Percentiles rank a stretch among this genome's conserved stretches.
phyloP scores from a whole-genome alignment of 768 basidiomycete genomes.

The Hysterangium stoloniferum region DNA sequence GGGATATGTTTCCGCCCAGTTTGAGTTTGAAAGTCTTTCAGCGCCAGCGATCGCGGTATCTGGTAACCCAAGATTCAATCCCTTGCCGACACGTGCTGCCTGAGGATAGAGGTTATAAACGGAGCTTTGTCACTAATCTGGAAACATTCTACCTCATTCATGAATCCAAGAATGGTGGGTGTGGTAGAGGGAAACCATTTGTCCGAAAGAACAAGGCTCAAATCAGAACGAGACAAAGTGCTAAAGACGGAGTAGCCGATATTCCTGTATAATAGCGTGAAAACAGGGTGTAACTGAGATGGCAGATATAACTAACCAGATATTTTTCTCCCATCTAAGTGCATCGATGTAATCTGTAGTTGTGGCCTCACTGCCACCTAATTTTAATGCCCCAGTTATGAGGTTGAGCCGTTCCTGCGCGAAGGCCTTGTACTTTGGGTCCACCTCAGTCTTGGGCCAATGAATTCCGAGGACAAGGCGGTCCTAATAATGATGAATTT shows the following conservation, averaged over 20 bases:
- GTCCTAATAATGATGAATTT: slow-evolving; percentile 16
- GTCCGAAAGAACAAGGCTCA: slow-evolving; percentile 15
- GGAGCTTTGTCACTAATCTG: no score
- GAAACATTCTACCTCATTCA: slow-evolving; percentile 17
- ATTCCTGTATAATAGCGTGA: not conserved
- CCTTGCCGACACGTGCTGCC: slow-evolving; percentile 21
- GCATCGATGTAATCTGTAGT: slow-evolving; percentile 21
- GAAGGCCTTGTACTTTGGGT: not conserved
- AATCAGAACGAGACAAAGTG: not conserved
- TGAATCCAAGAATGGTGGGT: slow-evolving; percentile 15
- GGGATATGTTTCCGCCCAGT: slow-evolving; percentile 6
- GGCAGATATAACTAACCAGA: slow-evolving; percentile 17
- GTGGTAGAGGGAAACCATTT: slow-evolving; percentile 15
- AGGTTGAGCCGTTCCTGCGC: slow-evolving; percentile 13
- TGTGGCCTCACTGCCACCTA: slow-evolving; percentile 18
- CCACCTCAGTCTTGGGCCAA: slow-evolving; percentile 8
- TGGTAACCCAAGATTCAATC: slow-evolving; percentile 14
- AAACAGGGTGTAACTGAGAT: not conserved
- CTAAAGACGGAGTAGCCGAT: not conserved
- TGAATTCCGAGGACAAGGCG: slow-evolving; percentile 23
- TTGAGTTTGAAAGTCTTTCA: slow-evolving; percentile 12
- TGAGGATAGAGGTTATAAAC: not conserved
- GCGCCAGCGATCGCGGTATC: slow-evolving; percentile 20
- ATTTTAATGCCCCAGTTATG: slow-evolving; percentile 17
- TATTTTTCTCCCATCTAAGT: slow-evolving; percentile 24